These are phyloP conservation scores for Amoeboradix gromovi DNA, from an alignment of 371 early-diverging fungal species.

Conservation along the genomic window DNA sequence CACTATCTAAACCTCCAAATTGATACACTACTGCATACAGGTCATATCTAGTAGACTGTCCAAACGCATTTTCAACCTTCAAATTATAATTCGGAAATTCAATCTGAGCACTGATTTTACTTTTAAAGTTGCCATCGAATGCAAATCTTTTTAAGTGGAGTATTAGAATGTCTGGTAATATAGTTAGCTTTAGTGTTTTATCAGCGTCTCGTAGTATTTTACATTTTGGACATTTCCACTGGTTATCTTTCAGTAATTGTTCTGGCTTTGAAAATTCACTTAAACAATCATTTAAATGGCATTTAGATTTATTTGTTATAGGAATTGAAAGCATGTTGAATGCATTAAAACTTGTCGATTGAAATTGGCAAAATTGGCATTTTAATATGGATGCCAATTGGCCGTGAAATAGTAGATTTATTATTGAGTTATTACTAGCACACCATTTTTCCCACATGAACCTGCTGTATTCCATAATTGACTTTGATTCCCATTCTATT, in stretches of 20 bases:
- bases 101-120: conserved; percentile 63
- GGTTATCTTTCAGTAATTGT: conserved; percentile 46
- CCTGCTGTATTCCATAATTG: conserved; percentile 6
- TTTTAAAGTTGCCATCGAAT: conserved; percentile 62
- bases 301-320: conserved; percentile 26
- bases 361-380: conserved; percentile 50
- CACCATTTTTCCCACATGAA: conserved; percentile 48
- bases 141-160: conserved; percentile 77
- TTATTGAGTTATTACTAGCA: conserved; percentile 44
- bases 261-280: conserved; percentile 54
- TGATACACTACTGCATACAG: conserved; percentile 27
- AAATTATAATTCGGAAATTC: conserved; percentile 37
- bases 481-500: conserved; percentile 12
- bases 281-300: conserved; percentile 41
- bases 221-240: conserved; percentile 48
- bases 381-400: conserved; percentile 40
- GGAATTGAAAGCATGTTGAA: conserved; percentile 77
- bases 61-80: conserved; percentile 6
- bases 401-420: conserved; percentile 70
- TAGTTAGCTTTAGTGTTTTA: conserved; percentile 42
- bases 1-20: conserved; percentile 59
- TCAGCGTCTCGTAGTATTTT: conserved; percentile 32
- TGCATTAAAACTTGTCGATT: conserved; percentile 58
- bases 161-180: conserved; percentile 53
- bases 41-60: background rate